Base-by-base conservation (phyloP, 1,284 basidiomycete species). In the Gomphus bonarii region DNA sequence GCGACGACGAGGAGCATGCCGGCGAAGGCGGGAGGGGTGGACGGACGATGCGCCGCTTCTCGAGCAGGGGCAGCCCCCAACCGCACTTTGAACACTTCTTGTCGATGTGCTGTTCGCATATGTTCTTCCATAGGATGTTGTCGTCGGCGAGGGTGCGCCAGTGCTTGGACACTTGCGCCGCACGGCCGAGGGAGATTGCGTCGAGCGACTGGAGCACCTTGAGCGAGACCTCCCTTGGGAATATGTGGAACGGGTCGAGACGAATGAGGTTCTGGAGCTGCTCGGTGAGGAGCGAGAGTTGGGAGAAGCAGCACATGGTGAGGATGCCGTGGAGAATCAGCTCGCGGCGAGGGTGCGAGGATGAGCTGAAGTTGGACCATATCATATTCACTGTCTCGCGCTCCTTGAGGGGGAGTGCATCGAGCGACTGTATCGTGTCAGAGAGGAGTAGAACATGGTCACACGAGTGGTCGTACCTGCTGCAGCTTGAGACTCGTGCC, bases 281-380 rank as follows among this genome's bases (percentile, higher is more conserved):
- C 61, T 97, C 91, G 14, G 92, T 90, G 51, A 99, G 84, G 57
- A 98, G 88, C 22, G 95, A 97, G n/a, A 99, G 85, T 67, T 98
- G 95, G 42, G 92, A 92, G 75, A 97, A 98, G 73, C 95, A 99
- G 71, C 95, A 99, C 91, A 99, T 99, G n/a, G 97, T 98, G 64
- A 99, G 84, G 59, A 99, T 81, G 33, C 95, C 95, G 66, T 93
- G 92, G 49, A 99, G 85, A 67, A 99, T 98, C 66, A 99, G 82
- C 43, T 91, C 90, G 43, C 95, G 82, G 36, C 91, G 84, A 10
- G 88, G 82, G 65, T 97, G 93, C 0, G 93, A 85, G 0, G 95
- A 97, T 0, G 91, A 91, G 11, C 93, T 97, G 72, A 99, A 99
- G 65, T 87, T 90, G 58, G 94, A 91, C 97, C 97, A 99, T 61